These are phyloP conservation scores for Neurospora sp. DNA, from an alignment of 495 filamentous ascomycete species.

Conservation along the genomic window DNA sequence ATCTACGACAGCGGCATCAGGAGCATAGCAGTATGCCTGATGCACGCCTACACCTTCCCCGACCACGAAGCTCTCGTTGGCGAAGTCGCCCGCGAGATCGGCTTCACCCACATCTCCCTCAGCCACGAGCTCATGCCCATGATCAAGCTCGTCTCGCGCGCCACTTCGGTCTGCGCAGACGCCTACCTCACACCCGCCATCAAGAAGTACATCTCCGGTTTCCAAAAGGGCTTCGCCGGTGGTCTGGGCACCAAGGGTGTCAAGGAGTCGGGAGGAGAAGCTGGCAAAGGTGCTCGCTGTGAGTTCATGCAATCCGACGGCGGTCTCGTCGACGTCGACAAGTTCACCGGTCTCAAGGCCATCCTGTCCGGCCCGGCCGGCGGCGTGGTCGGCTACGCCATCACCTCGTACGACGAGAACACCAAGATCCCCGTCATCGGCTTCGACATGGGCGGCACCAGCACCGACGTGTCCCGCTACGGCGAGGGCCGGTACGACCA, in stretches of 20 bases:
- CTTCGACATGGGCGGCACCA: conserved; percentile 93
- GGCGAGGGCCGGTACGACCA: conserved; percentile 86
- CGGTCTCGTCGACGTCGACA: conserved; percentile 64
- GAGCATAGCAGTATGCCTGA: conserved; percentile 68
- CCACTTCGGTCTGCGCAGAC: conserved; percentile 88
- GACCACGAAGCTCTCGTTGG: conserved; percentile 63
- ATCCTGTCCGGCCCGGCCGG: conserved; percentile 75
- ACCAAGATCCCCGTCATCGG: conserved; percentile 89
- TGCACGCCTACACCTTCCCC: conserved; percentile 76
- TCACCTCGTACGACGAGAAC: conserved; percentile 80
- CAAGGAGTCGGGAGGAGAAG: conserved; percentile 33
- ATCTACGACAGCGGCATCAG: conserved; percentile 52
- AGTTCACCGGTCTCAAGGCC: conserved; percentile 64
- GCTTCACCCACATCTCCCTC: conserved; percentile 65
- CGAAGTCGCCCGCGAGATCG: conserved; percentile 57
- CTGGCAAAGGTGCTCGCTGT: conserved; percentile 51
- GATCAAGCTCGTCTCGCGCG: conserved; percentile 81
- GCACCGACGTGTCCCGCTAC: conserved; percentile 88
- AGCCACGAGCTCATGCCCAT: conserved; percentile 83
- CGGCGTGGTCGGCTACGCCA: conserved; percentile 85
- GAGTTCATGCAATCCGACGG: conserved; percentile 87
- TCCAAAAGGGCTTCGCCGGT: conserved; percentile 64
- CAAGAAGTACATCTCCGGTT: conserved; percentile 88
- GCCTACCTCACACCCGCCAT: conserved; percentile 95
- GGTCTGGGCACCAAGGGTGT: conserved; percentile 61